Evolutionary conservation across 495 filamentous ascomycete species (phyloP).

Genomic region (Hyaloscypha variabilis): DNA sequence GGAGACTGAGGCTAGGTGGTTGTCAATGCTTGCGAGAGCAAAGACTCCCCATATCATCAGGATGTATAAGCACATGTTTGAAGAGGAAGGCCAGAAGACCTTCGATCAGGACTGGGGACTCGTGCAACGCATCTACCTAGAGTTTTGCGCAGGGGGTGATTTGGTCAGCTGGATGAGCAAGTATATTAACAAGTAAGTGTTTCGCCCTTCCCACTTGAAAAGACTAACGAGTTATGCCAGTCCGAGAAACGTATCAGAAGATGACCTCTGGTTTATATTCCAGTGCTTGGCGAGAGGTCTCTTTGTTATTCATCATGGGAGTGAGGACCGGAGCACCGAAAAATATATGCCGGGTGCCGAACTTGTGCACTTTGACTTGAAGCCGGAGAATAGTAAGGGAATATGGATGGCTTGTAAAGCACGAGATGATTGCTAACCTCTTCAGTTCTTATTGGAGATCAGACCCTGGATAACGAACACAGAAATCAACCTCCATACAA

Average conservation of each 20-base stretch:
- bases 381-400: slow-evolving; percentile 6
- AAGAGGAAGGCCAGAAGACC: slow-evolving; percentile 2
- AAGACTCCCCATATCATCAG: slow-evolving; percentile 9
- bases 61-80: slow-evolving; percentile 12
- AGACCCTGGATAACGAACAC: slow-evolving; percentile 12
- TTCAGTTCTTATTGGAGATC: slow-evolving; percentile 2
- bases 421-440: no score
- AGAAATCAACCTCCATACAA: slow-evolving; percentile 1
- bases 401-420: no score
- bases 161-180: not conserved
- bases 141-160: slow-evolving; percentile 17
- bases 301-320: slow-evolving; percentile 15
- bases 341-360: not conserved
- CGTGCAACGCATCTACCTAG: slow-evolving; percentile 17
- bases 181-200: not conserved
- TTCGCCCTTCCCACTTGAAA: not conserved
- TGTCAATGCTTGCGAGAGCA: not conserved
- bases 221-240: not conserved
- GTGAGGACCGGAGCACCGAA: not conserved
- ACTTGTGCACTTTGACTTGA: slow-evolving; percentile 21
- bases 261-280: slow-evolving; percentile 15
- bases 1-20: not conserved
- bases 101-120: not conserved
- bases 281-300: slow-evolving; percentile 21
- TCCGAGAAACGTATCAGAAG: not conserved